Base-by-base conservation (phyloP, 2,329 filamentous ascomycete genomes). In the Ophiostoma novo-ulmi region DNA sequence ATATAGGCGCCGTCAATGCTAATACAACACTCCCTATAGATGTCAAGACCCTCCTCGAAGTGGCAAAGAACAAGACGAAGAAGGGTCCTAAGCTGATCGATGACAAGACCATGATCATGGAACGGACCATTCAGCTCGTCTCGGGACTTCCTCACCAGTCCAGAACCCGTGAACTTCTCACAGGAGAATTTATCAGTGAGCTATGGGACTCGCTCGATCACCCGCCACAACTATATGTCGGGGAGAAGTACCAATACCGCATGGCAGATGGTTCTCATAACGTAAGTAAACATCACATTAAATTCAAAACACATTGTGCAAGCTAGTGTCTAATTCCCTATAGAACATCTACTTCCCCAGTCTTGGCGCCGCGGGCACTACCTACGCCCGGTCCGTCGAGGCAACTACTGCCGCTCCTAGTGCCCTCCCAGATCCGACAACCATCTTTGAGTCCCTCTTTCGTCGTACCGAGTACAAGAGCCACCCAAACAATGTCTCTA, bases 21-120 rank as follows among this genome's bases (percentile, higher is more conserved):
- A 31, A 58, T 22, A 58, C 52, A 22, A 55, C 22, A 58, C 52
- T 26, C 14, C 44, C 20, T 5, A 11, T 26, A 58, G 52, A 58
- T 14, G 52, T 58, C 52, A 58, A 58, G n/a, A 58, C 52, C 22
- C 52, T 58, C 13, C 3, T 58, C 7, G 52, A 58, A 22, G 52
- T 26, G n/a, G 52, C 52, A 58, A 58, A 58, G 22, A 14, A 10
- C 52, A 58, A 58, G 52, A 58, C 26, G 10, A 58, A 88, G 41
- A 89, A 86, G 74, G 88, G 90, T 0, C 84, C 85, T 71, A 82
- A 86, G 67, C 82, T 89, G 13, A 79, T 87, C 5, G 89, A 94
- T 75, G 92, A 94, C 80, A 91, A 90, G 80, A 91, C 88, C 1
- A 91, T 92, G 83, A 81, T 92, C 64, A 91, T 93, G 87, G 91